A percentile compares a stretch with the other conserved stretches of the same genome.
These are phyloP conservation scores for Tolypocladium inflatum DNA, from an alignment of 2,329 filamentous ascomycete genomes.

Conservation along the genomic window DNA sequence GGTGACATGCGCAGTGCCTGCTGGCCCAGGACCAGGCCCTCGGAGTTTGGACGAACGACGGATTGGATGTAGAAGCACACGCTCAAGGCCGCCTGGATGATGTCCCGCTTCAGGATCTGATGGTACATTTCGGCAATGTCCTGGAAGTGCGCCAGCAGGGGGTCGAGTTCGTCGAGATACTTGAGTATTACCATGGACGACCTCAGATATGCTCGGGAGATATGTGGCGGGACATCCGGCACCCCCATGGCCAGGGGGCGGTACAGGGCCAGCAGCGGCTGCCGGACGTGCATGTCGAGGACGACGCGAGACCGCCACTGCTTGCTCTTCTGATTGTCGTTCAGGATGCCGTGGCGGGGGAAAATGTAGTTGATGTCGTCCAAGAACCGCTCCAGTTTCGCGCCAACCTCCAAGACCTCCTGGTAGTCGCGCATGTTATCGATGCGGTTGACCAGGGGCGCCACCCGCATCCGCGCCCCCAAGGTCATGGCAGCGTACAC, in stretches of 20 bases:
- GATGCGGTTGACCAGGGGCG: conserved; percentile 39
- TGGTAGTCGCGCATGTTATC: conserved; percentile 43
- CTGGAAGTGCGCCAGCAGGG: conserved; percentile 32
- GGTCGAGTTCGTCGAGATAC: conserved; percentile 45
- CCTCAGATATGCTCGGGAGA: conserved; percentile 41
- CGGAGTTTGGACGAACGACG: conserved; percentile 17
- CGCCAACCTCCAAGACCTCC: conserved; percentile 42
- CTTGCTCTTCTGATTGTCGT: conserved; percentile 34
- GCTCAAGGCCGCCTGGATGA: conserved; percentile 44
- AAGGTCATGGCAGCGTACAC: conserved; percentile 43
- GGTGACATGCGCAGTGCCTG: conserved; percentile 24
- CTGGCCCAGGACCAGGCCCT: conserved; percentile 18
- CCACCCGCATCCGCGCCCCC: conserved; percentile 37
- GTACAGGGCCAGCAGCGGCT: conserved; percentile 42
- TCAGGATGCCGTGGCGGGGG: conserved; percentile 32
- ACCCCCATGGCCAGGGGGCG: conserved; percentile 45
- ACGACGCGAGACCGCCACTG: conserved; percentile 42
- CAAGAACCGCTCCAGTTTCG: conserved; percentile 42
- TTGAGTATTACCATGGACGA: conserved; percentile 47
- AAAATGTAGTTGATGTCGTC: conserved; percentile 46
- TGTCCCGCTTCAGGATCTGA: conserved; percentile 42
- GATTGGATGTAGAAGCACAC: conserved; percentile 44
- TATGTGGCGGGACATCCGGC: conserved; percentile 38
- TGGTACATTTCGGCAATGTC: conserved; percentile 43
- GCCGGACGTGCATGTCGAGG: conserved; percentile 44